A percentile compares a stretch with the other conserved stretches of the same genome.
Evolutionary conservation across 306 rosid genomes (phyloP).

Genomic region (Sesbania bispinosa): DNA sequence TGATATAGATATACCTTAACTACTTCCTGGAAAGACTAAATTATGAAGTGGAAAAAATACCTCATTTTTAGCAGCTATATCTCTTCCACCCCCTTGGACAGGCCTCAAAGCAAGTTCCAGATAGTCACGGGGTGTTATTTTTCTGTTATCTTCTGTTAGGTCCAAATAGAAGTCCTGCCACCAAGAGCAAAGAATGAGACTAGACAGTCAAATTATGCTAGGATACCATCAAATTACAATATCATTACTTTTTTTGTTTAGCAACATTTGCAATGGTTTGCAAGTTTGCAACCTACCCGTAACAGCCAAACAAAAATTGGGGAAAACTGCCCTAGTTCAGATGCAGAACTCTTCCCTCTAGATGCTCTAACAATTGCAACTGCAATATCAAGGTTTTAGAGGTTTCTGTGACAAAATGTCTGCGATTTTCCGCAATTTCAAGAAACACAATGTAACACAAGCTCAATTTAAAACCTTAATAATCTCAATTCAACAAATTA

Average conservation of each 20-base stretch:
- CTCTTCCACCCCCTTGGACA: slow-evolving; percentile 64
- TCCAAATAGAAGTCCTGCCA: slow-evolving; percentile 78
- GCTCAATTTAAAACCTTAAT: too few relatives aligned
- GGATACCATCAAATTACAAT: neutral
- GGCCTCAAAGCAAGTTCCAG: slow-evolving; percentile 75
- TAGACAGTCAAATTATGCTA: neutral
- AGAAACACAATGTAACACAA: too few relatives aligned
- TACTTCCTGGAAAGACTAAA: too few relatives aligned
- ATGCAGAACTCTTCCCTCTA: slow-evolving; percentile 56
- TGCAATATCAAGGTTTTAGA: too few relatives aligned
- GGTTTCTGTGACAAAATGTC: too few relatives aligned
- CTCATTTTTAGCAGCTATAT: slow-evolving; percentile 67
- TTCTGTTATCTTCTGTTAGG: slow-evolving; percentile 60
- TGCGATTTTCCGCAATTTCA: too few relatives aligned
- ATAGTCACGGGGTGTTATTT: slow-evolving; percentile 79
- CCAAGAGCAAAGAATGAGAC: slow-evolving; percentile 10
- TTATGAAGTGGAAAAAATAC: slow-evolving; percentile 28
- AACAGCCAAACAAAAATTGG: slow-evolving; percentile 89
- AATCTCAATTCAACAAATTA: neutral
- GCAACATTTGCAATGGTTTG: too few relatives aligned
- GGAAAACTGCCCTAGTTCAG: slow-evolving; percentile 76
- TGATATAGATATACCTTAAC: too few relatives aligned
- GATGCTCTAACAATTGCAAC: too few relatives aligned
- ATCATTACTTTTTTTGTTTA: too few relatives aligned
- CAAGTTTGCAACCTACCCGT: too few relatives aligned